phyloP scores from a whole-genome alignment of 2,329 filamentous ascomycete species.

The Aspergillus ibericus region DNA sequence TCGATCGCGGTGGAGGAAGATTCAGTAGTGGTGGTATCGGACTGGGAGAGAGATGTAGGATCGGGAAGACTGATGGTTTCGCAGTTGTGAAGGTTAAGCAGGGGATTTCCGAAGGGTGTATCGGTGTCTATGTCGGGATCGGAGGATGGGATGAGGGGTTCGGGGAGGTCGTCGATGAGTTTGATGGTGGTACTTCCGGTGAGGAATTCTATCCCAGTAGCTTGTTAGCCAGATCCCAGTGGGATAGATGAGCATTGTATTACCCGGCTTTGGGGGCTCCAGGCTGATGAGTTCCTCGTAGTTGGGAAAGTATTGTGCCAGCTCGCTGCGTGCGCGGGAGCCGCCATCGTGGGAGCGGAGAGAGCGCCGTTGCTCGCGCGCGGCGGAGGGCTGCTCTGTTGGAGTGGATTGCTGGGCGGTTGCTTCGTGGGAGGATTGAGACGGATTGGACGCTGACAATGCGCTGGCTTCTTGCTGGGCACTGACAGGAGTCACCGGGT shows the following conservation, averaged over 20 bases:
- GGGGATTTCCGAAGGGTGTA: slow-evolving; percentile 38
- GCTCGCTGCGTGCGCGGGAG: slow-evolving; percentile 83
- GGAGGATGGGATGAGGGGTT: slow-evolving; percentile 26
- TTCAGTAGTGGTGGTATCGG: neutral
- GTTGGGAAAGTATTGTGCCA: slow-evolving; percentile 86
- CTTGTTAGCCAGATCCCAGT: neutral
- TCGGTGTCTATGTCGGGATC: slow-evolving; percentile 22
- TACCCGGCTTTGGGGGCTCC: slow-evolving; percentile 75
- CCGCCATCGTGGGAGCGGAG: slow-evolving; percentile 81
- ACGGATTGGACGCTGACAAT: neutral
- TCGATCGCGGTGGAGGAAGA: slow-evolving; percentile 39
- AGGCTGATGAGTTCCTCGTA: slow-evolving; percentile 94
- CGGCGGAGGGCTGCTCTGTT: slow-evolving; percentile 7
- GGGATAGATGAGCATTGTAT: neutral
- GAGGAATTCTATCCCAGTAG: slow-evolving; percentile 61
- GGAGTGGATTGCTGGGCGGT: neutral
- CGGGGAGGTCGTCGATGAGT: slow-evolving; percentile 60
- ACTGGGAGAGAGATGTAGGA: slow-evolving; percentile 18
- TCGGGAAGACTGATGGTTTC: slow-evolving; percentile 28
- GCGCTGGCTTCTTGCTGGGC: neutral
- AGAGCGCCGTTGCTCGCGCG: slow-evolving; percentile 63
- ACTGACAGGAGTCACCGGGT: neutral
- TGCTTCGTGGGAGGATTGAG: neutral
- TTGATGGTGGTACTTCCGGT: slow-evolving; percentile 72
- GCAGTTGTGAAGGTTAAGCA: slow-evolving; percentile 39